Evolutionary conservation across 257 asterid genomes (phyloP), one percentile per base, ranked within the genome.

Genomic region (Ligustrum vulgare): DNA sequence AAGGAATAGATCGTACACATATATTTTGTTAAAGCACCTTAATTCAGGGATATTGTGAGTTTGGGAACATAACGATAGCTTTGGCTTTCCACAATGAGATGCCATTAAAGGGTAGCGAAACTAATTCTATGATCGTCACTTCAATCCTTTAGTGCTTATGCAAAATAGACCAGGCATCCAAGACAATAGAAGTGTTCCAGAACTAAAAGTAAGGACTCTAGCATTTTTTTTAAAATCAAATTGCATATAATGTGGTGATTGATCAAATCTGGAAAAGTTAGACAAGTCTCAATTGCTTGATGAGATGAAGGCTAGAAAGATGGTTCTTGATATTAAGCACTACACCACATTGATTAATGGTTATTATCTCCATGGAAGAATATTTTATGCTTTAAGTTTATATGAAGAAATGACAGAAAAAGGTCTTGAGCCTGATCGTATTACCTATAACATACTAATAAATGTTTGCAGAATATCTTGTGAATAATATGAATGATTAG

Each of bases 291-390:
- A 72, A 36, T 74, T 93, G 85, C 80, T 91, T 49, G 78, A 86
- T 65, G 98, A 91, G 85, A 93, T 91, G 98, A 90, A 80, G 82
- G 67, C 67, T 75, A 84, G 85, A 85, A 82, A 82, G 78, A 76
- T 91, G 56, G 65, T 71, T 47, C 97, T 88, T 2, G 96, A 91
- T 75, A 77, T 79, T 45, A 75, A 82, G 82, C 90, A 91, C 84
- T 91, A 89, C 79, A 90, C 94, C 80, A 91, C 97, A n/a, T 84
- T 93, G 82, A 89, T 93, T 39, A 82, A 76, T 70, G 97, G 97
- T 32, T 86, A 70, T 70, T 91, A 88, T 69, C 85, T 80, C 37
- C 76, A 78, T n/a, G 94, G 90, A 35, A 78, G 78, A 78, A 76
- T 91, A 74, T 60, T n/a, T 67, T 84, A 83, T 79, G 97, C 97